These are phyloP conservation scores for Trichoderma virens DNA, from an alignment of 495 filamentous ascomycete species.

Conservation along the genomic window DNA sequence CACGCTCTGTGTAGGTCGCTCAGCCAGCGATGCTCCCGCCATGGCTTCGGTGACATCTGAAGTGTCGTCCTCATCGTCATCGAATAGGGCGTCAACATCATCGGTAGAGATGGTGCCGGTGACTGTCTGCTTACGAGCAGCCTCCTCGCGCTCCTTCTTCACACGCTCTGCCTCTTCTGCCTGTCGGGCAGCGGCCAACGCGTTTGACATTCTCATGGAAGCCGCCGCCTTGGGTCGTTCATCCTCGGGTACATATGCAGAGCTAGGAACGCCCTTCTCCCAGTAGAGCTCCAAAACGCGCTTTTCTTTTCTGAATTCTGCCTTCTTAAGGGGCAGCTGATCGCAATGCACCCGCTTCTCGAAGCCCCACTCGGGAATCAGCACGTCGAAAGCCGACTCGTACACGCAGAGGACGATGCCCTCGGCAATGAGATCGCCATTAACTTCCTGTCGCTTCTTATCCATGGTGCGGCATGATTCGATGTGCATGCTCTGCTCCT, in stretches of 20 bases:
- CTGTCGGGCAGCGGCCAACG: constrained; percentile 66
- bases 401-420: constrained; percentile 96
- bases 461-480: constrained; percentile 95
- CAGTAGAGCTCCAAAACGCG: constrained; percentile 93
- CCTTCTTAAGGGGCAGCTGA: constrained; percentile 95
- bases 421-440: constrained; percentile 90
- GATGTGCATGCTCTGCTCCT: constrained; percentile 98
- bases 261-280: constrained; percentile 98
- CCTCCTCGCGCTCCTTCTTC: constrained; percentile 77
- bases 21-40: constrained; percentile 76
- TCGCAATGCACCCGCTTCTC: constrained; percentile 99
- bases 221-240: constrained; percentile 78
- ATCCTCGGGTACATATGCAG: constrained; percentile 92
- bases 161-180: constrained; percentile 72
- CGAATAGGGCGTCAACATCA: constrained; percentile 87
- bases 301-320: constrained; percentile 92
- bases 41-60: constrained; percentile 81
- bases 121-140: constrained; percentile 82
- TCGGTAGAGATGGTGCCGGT: constrained; percentile 85
- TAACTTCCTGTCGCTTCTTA: constrained; percentile 71
- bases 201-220: constrained; percentile 59
- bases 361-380: constrained; percentile 97
- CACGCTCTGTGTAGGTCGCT: constrained; percentile 91
- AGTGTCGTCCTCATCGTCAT: constrained; percentile 85
- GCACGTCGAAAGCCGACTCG: constrained; percentile 95